Base-by-base conservation (phyloP, 1,284 basidiomycete genomes). In the Boletus sp. region DNA sequence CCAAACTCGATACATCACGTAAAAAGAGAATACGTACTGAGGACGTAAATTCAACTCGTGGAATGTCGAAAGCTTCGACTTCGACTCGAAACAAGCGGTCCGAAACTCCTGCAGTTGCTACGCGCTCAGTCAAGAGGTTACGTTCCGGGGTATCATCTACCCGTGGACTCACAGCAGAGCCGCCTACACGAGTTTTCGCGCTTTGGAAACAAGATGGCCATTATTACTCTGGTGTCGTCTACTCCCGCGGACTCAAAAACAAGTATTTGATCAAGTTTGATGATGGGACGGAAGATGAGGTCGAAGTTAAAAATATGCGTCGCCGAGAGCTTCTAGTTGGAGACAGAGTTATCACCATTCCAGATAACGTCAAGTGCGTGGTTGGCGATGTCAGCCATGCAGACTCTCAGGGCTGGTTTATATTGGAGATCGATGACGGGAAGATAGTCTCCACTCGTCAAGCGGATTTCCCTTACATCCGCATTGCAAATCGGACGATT, bases 191-290 rank as follows among this genome's bases (percentile, higher is more conserved):
- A 2, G 82, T 89, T 13, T 81, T 86, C 54, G 86, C 82, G 2
- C 59, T 82, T 9, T 88, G 83, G 82, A 77, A 72, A 52, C 61
- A 66, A 38, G 77, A 81, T 48, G 75, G 73, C 2, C 71, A 76
- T 51, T 89, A 76, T 63, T 88, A 84, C 57, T 60, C 81, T 5
- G 87, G 83, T 9, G 69, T 68, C 22, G 70, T 86, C 7, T 56
- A 78, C 49, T 68, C 72, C 17, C 57, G 56, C 13, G 50, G 49
- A 5, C 25, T 9, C 16, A 58, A 60, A 20, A 63, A 42, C 62
- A 62, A 60, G 20, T 83, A 77, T 58, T 47, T 56, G 14, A 61
- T 89, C 53, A 67, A 70, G 23, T 89, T 87, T 59, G 84, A 87
- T 54, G 87, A 88, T 57, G 66, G 60, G 3, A 72, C 72, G 2